phyloP scores from a whole-genome alignment of 495 filamentous ascomycete species.

The Penicillium ucsense region DNA sequence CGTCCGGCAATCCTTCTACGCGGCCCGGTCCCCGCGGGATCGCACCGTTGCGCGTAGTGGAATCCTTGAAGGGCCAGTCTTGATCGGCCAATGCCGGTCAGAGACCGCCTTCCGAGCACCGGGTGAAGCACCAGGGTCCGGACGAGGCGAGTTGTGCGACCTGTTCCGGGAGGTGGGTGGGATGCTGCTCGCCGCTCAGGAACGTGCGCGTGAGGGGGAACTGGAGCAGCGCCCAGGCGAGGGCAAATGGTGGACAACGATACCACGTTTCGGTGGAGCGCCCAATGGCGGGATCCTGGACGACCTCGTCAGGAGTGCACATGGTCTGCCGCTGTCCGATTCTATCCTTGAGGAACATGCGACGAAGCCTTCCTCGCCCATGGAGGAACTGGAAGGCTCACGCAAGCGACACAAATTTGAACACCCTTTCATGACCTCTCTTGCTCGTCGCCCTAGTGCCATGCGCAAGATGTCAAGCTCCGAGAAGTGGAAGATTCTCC shows the following conservation, averaged over 20 bases:
- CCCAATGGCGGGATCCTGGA: slow-evolving; percentile 53
- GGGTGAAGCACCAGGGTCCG: slow-evolving; percentile 32
- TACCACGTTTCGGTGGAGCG: slow-evolving; percentile 68
- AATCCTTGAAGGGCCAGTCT: slow-evolving; percentile 63
- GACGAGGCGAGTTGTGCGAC: slow-evolving; percentile 51
- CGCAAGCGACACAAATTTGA: slow-evolving; percentile 36
- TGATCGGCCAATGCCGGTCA: slow-evolving; percentile 48
- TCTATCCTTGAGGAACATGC: slow-evolving; percentile 17
- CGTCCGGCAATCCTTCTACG: slow-evolving; percentile 43
- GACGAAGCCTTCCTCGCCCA: slow-evolving; percentile 3
- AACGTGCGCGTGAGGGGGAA: slow-evolving; percentile 63
- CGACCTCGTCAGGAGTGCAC: slow-evolving; percentile 23
- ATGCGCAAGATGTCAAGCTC: slow-evolving; percentile 25
- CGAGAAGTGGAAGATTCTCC: slow-evolving; percentile 43
- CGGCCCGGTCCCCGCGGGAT: slow-evolving; percentile 59
- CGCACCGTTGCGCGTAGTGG: slow-evolving; percentile 61
- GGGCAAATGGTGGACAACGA: slow-evolving; percentile 71
- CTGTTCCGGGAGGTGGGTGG: slow-evolving; percentile 64
- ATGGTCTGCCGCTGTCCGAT: slow-evolving; percentile 17
- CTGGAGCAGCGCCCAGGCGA: slow-evolving; percentile 58
- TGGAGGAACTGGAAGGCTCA: slow-evolving; percentile 13
- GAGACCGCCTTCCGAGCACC: slow-evolving; percentile 43
- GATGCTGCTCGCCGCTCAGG: slow-evolving; percentile 71
- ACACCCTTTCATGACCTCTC: slow-evolving; percentile 25
- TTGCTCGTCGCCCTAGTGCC: slow-evolving; percentile 20